These are phyloP conservation scores for Ammopiptanthus mongolicus DNA, from an alignment of 306 rosid genomes.

Conservation along the genomic window DNA sequence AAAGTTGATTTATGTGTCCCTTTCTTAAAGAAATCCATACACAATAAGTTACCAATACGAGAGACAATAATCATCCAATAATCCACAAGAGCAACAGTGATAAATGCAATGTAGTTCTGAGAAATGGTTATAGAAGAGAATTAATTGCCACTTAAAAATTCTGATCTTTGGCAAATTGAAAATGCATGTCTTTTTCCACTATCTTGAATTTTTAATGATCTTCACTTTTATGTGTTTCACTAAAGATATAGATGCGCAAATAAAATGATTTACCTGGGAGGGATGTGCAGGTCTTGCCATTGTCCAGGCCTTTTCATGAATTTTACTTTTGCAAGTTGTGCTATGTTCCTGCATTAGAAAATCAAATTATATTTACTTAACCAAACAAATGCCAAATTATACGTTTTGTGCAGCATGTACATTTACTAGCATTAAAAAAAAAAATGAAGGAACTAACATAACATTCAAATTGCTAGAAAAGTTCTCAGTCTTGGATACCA, in stretches of 20 bases:
- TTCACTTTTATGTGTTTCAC: neutral
- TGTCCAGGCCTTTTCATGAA: conserved; percentile 48
- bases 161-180: neutral
- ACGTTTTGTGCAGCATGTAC: neutral
- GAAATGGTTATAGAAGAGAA: neutral
- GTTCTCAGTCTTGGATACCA: neutral
- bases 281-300: conserved; percentile 76
- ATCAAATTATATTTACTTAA: conserved; percentile 6
- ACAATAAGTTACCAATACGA: neutral
- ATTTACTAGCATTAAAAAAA: neutral
- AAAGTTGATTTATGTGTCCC: neutral
- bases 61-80: neutral
- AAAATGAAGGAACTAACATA: neutral
- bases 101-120: neutral
- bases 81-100: neutral
- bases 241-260: neutral
- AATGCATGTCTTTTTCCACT: neutral
- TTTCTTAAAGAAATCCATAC: neutral
- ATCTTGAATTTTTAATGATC: neutral
- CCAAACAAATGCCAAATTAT: neutral
- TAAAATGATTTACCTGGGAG: conserved; percentile 52
- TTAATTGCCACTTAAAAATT: neutral
- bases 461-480: neutral
- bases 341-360: conserved; percentile 56
- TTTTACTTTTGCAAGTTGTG: conserved; percentile 73